Evolutionary conservation across 305 asterid genomes (phyloP).

Genomic region (Fraxinus albicans): DNA sequence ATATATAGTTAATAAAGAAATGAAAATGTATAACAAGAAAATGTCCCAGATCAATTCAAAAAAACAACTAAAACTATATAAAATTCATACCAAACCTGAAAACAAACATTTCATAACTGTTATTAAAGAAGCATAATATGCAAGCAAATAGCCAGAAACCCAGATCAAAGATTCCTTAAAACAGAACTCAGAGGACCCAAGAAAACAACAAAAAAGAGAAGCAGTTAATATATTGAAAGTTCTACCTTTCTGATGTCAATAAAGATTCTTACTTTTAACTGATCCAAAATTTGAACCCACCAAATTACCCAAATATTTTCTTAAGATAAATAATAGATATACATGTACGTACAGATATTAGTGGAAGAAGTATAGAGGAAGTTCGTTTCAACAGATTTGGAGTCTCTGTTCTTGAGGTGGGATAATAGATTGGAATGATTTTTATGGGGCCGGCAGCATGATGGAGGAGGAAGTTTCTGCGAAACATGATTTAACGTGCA

Average conservation of each 20-base stretch:
- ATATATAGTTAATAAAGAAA: constrained; percentile 22
- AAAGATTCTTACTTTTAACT: constrained; percentile 19
- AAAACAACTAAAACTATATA: neutral
- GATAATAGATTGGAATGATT: neutral
- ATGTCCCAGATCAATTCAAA: constrained; percentile 16
- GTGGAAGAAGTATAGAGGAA: neutral
- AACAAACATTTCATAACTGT: neutral
- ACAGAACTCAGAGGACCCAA: neutral
- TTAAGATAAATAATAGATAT: neutral
- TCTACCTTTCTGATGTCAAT: constrained; percentile 26
- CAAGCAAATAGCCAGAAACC: neutral
- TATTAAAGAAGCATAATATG: neutral
- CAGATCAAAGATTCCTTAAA: constrained; percentile 35
- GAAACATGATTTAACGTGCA: constrained; percentile 40
- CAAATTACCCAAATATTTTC: neutral
- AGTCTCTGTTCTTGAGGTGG: constrained; percentile 1
- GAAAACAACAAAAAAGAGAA: neutral
- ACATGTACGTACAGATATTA: neutral
- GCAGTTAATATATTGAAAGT: constrained; percentile 13
- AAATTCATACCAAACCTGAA: constrained; percentile 4
- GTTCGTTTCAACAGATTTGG: neutral
- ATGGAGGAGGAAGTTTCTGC: constrained; percentile 49
- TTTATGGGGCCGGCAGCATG: constrained; percentile 27
- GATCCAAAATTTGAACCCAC: constrained; percentile 32
- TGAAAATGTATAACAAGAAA: constrained; percentile 6